A percentile compares a stretch with the other conserved stretches of the same genome.
These are phyloP conservation scores for Dryadomyces sulphureus DNA, from an alignment of 2,329 filamentous ascomycete genomes.

Conservation along the genomic window DNA sequence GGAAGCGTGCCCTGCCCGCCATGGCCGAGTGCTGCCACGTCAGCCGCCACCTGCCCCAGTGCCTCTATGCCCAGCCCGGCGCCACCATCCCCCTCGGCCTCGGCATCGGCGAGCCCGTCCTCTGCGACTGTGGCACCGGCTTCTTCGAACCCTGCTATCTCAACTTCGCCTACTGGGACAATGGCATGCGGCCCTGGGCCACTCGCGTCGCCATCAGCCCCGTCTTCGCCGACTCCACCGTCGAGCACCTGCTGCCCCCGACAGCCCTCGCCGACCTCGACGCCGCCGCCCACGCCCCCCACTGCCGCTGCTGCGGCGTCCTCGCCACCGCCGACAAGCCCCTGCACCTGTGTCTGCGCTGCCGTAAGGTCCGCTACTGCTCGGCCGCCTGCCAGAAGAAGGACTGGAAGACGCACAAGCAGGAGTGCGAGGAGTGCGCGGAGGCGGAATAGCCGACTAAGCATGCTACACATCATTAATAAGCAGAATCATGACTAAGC, in stretches of 20 bases:
- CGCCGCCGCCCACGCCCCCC: conserved; percentile 13
- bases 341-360: conserved; percentile 30
- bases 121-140: conserved; percentile 32
- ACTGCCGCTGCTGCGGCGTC: conserved; percentile 24
- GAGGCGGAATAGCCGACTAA: not conserved
- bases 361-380: conserved; percentile 33
- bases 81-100: conserved; percentile 22
- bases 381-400: conserved; percentile 34
- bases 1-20: conserved; percentile 29
- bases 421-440: not conserved
- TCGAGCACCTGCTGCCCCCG: conserved; percentile 17
- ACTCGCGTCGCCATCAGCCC: conserved; percentile 46
- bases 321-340: conserved; percentile 14
- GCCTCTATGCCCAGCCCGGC: conserved; percentile 27
- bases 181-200: conserved; percentile 22
- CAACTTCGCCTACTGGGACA: conserved; percentile 27
- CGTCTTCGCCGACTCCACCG: conserved; percentile 27
- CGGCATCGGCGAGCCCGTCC: conserved; percentile 19
- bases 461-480: no score
- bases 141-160: conserved; percentile 24
- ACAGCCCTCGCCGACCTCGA: conserved; percentile 16
- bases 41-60: conserved; percentile 26
- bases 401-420: conserved; percentile 37
- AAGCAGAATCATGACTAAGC: no score
- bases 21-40: conserved; percentile 33